Base-by-base conservation (phyloP, 768 basidiomycete species). In the Gloeophyllum trabeum region DNA sequence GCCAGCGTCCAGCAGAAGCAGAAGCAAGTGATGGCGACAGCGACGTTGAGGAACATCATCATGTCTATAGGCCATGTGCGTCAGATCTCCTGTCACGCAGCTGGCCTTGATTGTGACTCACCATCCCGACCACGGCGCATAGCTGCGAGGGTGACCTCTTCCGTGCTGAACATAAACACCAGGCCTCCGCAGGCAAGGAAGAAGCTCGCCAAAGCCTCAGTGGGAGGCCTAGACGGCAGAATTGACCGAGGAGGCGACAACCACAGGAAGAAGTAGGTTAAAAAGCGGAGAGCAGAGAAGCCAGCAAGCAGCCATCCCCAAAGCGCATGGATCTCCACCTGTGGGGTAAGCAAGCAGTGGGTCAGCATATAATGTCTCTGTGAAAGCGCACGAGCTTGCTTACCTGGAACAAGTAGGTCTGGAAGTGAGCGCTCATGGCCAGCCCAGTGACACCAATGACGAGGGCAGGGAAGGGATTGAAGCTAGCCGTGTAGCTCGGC, bases 231-330 rank as follows among this genome's bases (percentile, higher is more conserved):
- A 12, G 86, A 88, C 2, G 94, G 94, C 12, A 89, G 72, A n/a
- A 81, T 69, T 2, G 88, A 90, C 10, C 71, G 70, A 5, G 89
- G 84, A 10, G 92, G 92, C 22, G 71, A 69, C 35, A 93, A 69
- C 86, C 86, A 97, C 30, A 94, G 69, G 75, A 97, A 91, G 64
- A 92, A 88, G 58, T 97, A 98, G 1, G 93, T 97, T 28, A 92
- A 52, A 55, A 82, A 87, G 40, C 94, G 75, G 46, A 93, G 63
- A 5, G 86, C 66, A 4, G 86, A 74, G 56, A 84, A 91, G 3
- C 66, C 82, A 42, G 81, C 69, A 12, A 98, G 76, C 19, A 93
- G 67, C 61, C 77, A 79, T 37, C 94, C 94, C 94, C 94, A 98
- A 3, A 97, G 68, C 24, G 71, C 59, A 59, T 98, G 94, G 40